phyloP scores from a whole-genome alignment of 2,329 filamentous ascomycete genomes.

The Aspergillus sp. region DNA sequence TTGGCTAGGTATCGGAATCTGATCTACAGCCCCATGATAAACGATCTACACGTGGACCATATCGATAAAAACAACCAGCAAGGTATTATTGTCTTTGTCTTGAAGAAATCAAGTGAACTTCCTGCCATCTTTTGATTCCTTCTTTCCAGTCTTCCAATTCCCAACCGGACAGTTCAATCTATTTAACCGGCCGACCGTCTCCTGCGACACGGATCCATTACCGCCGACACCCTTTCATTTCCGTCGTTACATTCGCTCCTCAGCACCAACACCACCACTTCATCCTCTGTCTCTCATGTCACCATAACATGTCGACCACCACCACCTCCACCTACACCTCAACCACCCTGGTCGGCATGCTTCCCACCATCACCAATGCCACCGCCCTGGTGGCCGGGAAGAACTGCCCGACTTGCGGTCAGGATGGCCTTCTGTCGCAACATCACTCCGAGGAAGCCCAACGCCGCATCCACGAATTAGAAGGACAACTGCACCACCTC shows the following conservation, averaged over 20 bases:
- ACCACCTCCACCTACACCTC: constrained; percentile 23
- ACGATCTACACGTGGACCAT: too few relatives aligned
- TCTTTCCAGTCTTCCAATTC: not conserved
- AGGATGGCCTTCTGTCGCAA: constrained; percentile 22
- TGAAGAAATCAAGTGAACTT: too few relatives aligned
- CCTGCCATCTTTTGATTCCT: too few relatives aligned
- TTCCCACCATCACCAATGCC: constrained; percentile 27
- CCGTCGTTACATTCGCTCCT: not conserved
- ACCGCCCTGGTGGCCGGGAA: constrained; percentile 20
- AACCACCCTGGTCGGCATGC: constrained; percentile 30
- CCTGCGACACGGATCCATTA: constrained; percentile 9
- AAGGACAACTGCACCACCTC: constrained; percentile 53
- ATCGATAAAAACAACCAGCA: too few relatives aligned
- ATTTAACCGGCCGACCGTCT: constrained; percentile 1
- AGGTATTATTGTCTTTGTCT: too few relatives aligned
- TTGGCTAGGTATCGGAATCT: too few relatives aligned
- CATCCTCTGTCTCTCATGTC: constrained; percentile 2
- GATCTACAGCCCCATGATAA: too few relatives aligned
- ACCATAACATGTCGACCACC: constrained; percentile 23
- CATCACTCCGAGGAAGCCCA: constrained; percentile 32
- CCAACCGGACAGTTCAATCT: not conserved
- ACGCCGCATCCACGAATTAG: constrained; percentile 49
- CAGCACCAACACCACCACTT: not conserved
- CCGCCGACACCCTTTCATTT: constrained; percentile 11
- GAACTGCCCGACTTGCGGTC: constrained; percentile 41